phyloP scores from a whole-genome alignment of 169 alveolate species.

The Plasmodium knowlesi region DNA sequence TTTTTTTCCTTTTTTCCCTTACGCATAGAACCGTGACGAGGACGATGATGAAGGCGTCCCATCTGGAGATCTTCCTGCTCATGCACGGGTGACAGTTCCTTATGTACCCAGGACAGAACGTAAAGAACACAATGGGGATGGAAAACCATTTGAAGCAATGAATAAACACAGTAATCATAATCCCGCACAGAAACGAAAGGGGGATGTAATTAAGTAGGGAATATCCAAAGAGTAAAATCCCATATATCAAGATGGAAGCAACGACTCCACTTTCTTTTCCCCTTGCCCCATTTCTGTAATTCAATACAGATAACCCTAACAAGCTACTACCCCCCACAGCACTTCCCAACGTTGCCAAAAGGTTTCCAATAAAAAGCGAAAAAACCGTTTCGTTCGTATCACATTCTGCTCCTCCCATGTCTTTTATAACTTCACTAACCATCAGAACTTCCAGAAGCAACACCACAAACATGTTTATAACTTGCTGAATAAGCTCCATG shows the following conservation, averaged over 20 bases:
- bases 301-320: constrained; percentile 87
- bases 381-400: constrained; percentile 84
- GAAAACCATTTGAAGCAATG: constrained; percentile 90
- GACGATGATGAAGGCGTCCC: constrained; percentile 87
- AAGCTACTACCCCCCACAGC: constrained; percentile 87
- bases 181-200: constrained; percentile 86
- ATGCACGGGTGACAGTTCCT: constrained; percentile 83
- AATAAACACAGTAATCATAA: constrained; percentile 85
- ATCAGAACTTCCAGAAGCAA: constrained; percentile 82
- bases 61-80: constrained; percentile 84
- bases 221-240: constrained; percentile 83
- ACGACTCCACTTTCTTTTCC: constrained; percentile 87
- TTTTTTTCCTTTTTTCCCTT: constrained; percentile 16
- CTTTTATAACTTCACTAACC: constrained; percentile 85
- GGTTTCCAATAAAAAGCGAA: constrained; percentile 83
- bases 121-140: constrained; percentile 83
- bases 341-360: constrained; percentile 82
- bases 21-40: constrained; percentile 84
- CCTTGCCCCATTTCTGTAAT: constrained; percentile 84
- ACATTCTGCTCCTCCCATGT: constrained; percentile 82
- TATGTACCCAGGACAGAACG: constrained; percentile 84
- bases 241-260: constrained; percentile 80
- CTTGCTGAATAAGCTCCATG: constrained; percentile 75
- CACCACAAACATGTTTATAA: constrained; percentile 77
- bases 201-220: constrained; percentile 86